Evolutionary conservation across 78 protist genomes (phyloP), one percentile per base, ranked within the genome.

Genomic region (Dictyostelium intermedium): DNA sequence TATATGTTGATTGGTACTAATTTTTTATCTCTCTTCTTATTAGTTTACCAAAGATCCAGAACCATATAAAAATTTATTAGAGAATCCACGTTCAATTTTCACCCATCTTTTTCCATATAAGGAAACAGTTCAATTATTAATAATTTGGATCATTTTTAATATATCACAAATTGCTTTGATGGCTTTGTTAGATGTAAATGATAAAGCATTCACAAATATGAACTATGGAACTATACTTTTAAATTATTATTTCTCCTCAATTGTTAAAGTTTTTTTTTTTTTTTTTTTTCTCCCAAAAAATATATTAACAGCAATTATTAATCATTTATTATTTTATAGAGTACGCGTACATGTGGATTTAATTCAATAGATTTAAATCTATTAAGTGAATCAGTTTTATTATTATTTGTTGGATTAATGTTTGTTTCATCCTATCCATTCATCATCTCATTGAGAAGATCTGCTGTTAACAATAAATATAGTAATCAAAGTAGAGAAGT

Each of bases 261-360:
- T 89, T 27, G 92, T 86, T 76, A 35, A 69, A 45, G 8, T 25
- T 70, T 30, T 3, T 30, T 25, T 32, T 70, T 70, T 27, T 10
- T 25, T 27, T 66, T 66, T 61, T 41, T 50, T 16, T 16, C 16
- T n/a, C n/a, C n/a, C n/a, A 16, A 14, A 8, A 32, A 27, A 25
- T 20, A 32, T 23, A 25, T 13, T 72, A 14, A 69, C 8, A 76
- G n/a, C 2, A 3, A 11, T 53, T 20, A 18, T 30, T 35, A 72
- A 18, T 14, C 50, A 1, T 16, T 25, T 50, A 16, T 39, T 1
- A 53, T 11, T 35, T 34, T 79, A 27, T 43, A 84, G 86, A 84
- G 79, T 13, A 92, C 96, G n/a, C 82, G 96, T 81, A 85, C 96
- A 53, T 70, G 85, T 39, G 96, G 96, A 80, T 92, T 92, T 61